A percentile compares a stretch with the other conserved stretches of the same genome.
phyloP scores from a whole-genome alignment of 192 early-diverging fungal genomes.

The Backusella circina region DNA sequence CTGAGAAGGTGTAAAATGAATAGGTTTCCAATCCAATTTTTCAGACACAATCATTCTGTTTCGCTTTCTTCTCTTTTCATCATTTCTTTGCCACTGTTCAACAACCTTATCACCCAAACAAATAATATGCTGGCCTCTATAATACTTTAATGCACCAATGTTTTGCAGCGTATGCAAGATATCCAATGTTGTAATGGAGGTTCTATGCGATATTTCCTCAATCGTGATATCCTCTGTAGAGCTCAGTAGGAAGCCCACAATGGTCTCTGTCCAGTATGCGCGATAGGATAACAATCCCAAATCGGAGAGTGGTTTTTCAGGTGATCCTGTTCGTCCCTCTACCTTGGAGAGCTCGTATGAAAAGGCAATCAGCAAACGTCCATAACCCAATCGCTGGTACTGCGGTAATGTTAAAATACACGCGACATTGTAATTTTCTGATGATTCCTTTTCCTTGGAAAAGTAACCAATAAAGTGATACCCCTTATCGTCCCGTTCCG shows the following conservation, averaged over 20 bases:
- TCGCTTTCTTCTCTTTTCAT: constrained; percentile 69
- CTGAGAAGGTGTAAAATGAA: constrained; percentile 73
- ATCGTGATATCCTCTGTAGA: constrained; percentile 78
- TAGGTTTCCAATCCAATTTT: constrained; percentile 78
- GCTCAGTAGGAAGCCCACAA: constrained; percentile 71
- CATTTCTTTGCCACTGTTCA: constrained; percentile 71
- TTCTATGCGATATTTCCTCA: constrained; percentile 82
- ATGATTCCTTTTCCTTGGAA: constrained; percentile 97
- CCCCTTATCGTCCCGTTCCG: constrained; percentile 79
- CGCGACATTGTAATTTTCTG: constrained; percentile 96
- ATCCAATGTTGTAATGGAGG: constrained; percentile 86
- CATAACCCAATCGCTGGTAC: constrained; percentile 94
- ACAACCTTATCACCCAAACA: constrained; percentile 84
- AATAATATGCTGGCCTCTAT: constrained; percentile 86
- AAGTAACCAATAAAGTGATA: constrained; percentile 96
- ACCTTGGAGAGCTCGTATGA: constrained; percentile 96
- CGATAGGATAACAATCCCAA: constrained; percentile 93
- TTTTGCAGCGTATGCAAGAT: constrained; percentile 88
- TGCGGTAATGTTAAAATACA: constrained; percentile 98
- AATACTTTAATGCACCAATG: constrained; percentile 87
- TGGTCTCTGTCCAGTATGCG: constrained; percentile 90
- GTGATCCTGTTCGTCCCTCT: constrained; percentile 91
- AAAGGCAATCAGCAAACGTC: constrained; percentile 90
- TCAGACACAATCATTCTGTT: constrained; percentile 66
- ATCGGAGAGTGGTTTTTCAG: constrained; percentile 98